phyloP scores from a whole-genome alignment of 345 rosid species.

The Erucastrum elatum region DNA sequence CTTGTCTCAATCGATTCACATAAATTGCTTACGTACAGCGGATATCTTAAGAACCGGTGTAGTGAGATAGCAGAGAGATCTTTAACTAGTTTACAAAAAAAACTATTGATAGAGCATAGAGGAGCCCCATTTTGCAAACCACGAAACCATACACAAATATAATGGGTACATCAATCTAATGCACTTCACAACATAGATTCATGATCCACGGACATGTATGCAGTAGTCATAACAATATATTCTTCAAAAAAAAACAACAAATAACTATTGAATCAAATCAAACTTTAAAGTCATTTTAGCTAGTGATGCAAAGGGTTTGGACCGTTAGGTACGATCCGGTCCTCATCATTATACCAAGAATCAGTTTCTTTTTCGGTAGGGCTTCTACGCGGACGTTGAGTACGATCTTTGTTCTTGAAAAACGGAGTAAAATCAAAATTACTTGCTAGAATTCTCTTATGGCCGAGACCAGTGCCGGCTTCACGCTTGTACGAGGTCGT shows the following conservation, averaged over 20 bases:
- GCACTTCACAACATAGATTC: slow-evolving; percentile 28
- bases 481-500: slow-evolving; percentile 25
- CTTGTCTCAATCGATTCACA: neutral
- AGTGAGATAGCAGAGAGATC: slow-evolving; percentile 6
- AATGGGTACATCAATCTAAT: slow-evolving; percentile 22
- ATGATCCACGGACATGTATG: slow-evolving; percentile 25
- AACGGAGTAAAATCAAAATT: slow-evolving; percentile 70
- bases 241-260: slow-evolving; percentile 15
- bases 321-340: slow-evolving; percentile 74
- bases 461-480: slow-evolving; percentile 7
- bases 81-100: neutral
- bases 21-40: neutral
- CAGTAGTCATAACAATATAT: slow-evolving; percentile 9
- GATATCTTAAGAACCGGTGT: neutral
- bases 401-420: slow-evolving; percentile 36
- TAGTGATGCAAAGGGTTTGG: slow-evolving; percentile 86
- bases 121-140: slow-evolving; percentile 1
- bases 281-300: slow-evolving; percentile 39
- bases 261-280: slow-evolving; percentile 19
- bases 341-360: slow-evolving; percentile 53
- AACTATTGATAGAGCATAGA: neutral
- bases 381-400: slow-evolving; percentile 27
- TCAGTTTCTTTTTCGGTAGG: slow-evolving; percentile 38
- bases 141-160: slow-evolving; percentile 34
- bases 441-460: slow-evolving; percentile 45